Base-by-base conservation (phyloP, 805 yeast species). In the Saccharomycopsis selenospora region DNA sequence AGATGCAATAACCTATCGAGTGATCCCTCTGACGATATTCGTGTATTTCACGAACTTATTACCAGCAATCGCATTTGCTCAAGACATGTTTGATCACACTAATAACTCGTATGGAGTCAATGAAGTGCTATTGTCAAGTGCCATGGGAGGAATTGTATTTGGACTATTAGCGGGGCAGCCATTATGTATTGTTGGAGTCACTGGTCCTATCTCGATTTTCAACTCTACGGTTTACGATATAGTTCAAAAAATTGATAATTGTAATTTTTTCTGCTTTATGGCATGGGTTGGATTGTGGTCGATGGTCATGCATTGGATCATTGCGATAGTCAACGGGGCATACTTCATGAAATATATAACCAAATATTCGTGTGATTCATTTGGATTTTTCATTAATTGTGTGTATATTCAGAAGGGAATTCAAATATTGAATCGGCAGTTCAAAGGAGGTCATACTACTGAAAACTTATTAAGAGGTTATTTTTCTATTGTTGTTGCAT, bases 31-130 rank as follows among this genome's bases (percentile, higher is more conserved):
- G 0, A 80, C 88, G 0, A 66, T 85, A 1, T 88, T 77, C 61
- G 84, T 93, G 11, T 91, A 84, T 64, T 89, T 93, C 71, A 89
- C 95, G 40, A 91, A 93, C 62, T 61, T 91, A 41, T 70, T 91
- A 33, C 98, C 98, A 1, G 97, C 97, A 0, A 74, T 91, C 38
- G 96, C 98, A 0, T 91, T 91, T 71, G 95, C 97, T 0, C 96
- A 88, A 60, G 98, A 91, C 61, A 85, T 91, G 96, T 90, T 89
- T 64, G 96, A 90, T 63, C 81, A 87, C 53, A 91, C 99, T 0
- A 67, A 84, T 43, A 80, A 85, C 55, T 74, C 90, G 10, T 91
- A 88, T 59, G 99, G 99, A 2, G 84, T 93, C 3, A 93, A 91
- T 60, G 99, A 91, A 60, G 84, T 91, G 2, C 69, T 91, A 22